phyloP scores from a whole-genome alignment of 257 asterid species.

The Jaltomata sinuosa region DNA sequence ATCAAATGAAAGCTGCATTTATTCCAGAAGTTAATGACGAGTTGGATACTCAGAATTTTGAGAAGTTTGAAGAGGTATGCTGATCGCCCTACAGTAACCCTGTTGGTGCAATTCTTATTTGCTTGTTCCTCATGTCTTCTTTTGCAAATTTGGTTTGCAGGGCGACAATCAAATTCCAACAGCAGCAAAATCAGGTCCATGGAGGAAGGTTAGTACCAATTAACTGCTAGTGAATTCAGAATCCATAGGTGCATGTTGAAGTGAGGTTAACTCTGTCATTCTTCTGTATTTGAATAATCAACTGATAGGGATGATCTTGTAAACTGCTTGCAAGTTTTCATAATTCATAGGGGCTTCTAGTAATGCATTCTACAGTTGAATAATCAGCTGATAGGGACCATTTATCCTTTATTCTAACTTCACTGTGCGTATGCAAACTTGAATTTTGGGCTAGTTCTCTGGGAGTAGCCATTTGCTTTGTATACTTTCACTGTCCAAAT shows the following conservation, averaged over 20 bases:
- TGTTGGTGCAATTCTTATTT: not conserved
- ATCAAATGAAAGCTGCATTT: slow-evolving; percentile 91
- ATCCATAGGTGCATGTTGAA: not conserved
- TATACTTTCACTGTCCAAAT: not conserved
- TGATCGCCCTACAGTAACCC: not conserved
- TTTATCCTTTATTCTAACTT: not conserved
- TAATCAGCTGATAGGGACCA: not conserved
- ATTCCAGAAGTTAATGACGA: slow-evolving; percentile 93
- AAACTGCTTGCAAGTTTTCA: not conserved
- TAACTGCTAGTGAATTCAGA: not conserved
- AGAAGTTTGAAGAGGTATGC: slow-evolving; percentile 89
- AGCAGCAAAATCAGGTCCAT: slow-evolving; percentile 84
- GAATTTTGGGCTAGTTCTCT: not conserved
- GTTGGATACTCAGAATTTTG: slow-evolving; percentile 94
- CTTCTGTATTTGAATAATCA: not conserved
- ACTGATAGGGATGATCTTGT: not conserved
- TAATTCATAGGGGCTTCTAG: not conserved
- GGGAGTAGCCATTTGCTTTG: not conserved
- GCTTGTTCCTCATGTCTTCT: not conserved
- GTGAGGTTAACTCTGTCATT: not conserved
- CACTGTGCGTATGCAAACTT: not conserved
- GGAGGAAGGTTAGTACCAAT: slow-evolving; percentile 81
- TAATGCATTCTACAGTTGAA: not conserved
- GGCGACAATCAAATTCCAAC: slow-evolving; percentile 54
- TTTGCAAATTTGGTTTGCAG: slow-evolving; percentile 31